Conservation (phyloP, 1,284 basidiomycete genomes). For the Kalmanozyma brasiliensis region DNA sequence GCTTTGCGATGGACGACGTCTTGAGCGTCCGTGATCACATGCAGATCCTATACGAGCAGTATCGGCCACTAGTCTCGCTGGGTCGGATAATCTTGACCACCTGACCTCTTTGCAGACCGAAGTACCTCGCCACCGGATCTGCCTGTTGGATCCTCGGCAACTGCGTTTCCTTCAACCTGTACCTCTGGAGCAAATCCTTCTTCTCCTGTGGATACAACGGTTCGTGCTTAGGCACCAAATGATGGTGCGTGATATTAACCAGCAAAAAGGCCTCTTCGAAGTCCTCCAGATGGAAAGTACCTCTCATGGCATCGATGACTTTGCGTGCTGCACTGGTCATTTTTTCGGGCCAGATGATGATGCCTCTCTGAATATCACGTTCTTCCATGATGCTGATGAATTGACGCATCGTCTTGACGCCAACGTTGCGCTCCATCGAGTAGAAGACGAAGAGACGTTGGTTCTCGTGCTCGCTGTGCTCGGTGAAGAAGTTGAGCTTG, state of each 20-base stretch:
- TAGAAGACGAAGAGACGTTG: constrained; percentile 95
- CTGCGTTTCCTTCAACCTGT: constrained; percentile 97
- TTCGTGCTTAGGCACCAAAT: constrained; percentile 91
- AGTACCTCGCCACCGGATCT: constrained; percentile 97
- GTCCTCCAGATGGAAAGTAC: constrained; percentile 88
- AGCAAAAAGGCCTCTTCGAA: constrained; percentile 95
- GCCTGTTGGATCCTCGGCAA: constrained; percentile 93
- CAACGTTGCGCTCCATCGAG: constrained; percentile 68
- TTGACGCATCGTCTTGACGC: constrained; percentile 67
- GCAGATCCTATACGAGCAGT: constrained; percentile 88
- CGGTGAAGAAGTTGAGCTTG: constrained; percentile 64
- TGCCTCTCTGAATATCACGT: constrained; percentile 86
- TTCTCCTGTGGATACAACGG: constrained; percentile 89
- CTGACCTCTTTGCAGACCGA: constrained; percentile 91
- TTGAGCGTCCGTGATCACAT: no score
- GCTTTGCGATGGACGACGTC: no score
- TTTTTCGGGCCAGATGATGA: constrained; percentile 94
- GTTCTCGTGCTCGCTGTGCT: constrained; percentile 68
- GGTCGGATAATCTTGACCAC: constrained; percentile 97
- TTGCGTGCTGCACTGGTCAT: constrained; percentile 97
- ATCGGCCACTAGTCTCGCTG: constrained; percentile 95
- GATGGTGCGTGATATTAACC: constrained; percentile 94
- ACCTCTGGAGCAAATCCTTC: constrained; percentile 85
- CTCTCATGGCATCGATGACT: constrained; percentile 70
- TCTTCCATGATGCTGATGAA: constrained; percentile 65